Evolutionary conservation across 345 rosid species (phyloP), one percentile per base, ranked within the genome.

Genomic region (Cardamine occulta): DNA sequence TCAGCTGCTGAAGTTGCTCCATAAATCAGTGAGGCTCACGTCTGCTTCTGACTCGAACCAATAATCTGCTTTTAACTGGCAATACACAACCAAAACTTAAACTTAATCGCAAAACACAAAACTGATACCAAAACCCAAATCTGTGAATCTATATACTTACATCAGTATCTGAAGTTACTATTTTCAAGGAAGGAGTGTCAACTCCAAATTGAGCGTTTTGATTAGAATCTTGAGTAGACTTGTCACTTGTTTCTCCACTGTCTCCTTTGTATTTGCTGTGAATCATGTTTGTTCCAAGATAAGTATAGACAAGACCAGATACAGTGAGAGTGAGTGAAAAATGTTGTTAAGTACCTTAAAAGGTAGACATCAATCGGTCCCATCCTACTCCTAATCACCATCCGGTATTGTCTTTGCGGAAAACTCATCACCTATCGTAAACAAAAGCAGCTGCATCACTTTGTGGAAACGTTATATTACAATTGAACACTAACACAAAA

Each of bases 331-430:
- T 11, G 53, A 14, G 42, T 28, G 4, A 47, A n/a, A 47, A 15
- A 24, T 26, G 29, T 24, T 24, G 47, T 14, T 42, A 44, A 74
- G 56, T 82, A 88, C 94, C 89, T 86, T 74, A 87, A 42, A 40
- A 91, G 92, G 57, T 82, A 85, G 74, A 91, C 66, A 74, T 85
- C 89, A 44, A 88, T 86, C 14, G 94, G 94, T 21, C 91, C 94
- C 11, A 77, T 84, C 47, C 74, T 83, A 80, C 92, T 91, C 80
- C 94, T 85, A 63, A 87, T 70, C 49, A 77, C 81, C 91, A 88
- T 85, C 81, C 84, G 84, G 78, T 84, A 87, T 53, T 86, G 89
- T 72, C 85, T 76, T 78, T 78, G 86, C 14, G 83, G 84, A 63
- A 78, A 83, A 72, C 76, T 73, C 51, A 79, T 80, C 73, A 83